phyloP scores from a whole-genome alignment of 2,329 filamentous ascomycete species.

The Penicillium sp. region DNA sequence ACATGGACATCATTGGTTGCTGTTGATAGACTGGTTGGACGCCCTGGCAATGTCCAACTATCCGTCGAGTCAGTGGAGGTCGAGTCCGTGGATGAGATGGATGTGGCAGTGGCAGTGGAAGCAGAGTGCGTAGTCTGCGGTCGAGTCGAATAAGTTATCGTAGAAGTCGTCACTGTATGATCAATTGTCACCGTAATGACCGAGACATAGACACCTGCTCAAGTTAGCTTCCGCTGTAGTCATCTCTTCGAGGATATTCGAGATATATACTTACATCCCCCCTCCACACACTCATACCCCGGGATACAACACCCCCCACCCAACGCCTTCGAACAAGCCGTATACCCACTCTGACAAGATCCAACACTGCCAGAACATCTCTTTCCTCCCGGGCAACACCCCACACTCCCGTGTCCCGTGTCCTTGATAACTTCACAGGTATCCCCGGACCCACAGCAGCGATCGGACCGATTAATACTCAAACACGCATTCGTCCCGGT shows the following conservation, averaged over 20 bases:
- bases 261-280: slow-evolving; percentile 53
- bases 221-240: not conserved
- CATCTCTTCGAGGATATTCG: slow-evolving; percentile 25
- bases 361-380: slow-evolving; percentile 58
- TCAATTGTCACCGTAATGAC: slow-evolving; percentile 42
- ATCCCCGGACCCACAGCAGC: slow-evolving; percentile 60
- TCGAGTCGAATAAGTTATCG: slow-evolving; percentile 36
- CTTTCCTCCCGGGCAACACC: slow-evolving; percentile 62
- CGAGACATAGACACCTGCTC: slow-evolving; percentile 38
- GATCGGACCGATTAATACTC: slow-evolving; percentile 60
- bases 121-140: slow-evolving; percentile 28
- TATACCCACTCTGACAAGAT: slow-evolving; percentile 57
- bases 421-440: slow-evolving; percentile 60
- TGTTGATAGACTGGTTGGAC: slow-evolving; percentile 43
- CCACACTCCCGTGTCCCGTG: slow-evolving; percentile 60
- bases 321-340: slow-evolving; percentile 56
- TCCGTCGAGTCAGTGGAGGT: slow-evolving; percentile 28
- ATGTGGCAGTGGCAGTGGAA: slow-evolving; percentile 23
- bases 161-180: slow-evolving; percentile 36
- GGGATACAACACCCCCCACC: slow-evolving; percentile 68
- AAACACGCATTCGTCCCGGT: slow-evolving; percentile 58
- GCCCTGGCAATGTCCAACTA: slow-evolving; percentile 39
- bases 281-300: slow-evolving; percentile 60
- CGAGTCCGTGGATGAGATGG: slow-evolving; percentile 27
- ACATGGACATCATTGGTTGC: slow-evolving; percentile 28